Conservation (phyloP, 2,329 filamentous ascomycete species). For the Penicillium sp. region DNA sequence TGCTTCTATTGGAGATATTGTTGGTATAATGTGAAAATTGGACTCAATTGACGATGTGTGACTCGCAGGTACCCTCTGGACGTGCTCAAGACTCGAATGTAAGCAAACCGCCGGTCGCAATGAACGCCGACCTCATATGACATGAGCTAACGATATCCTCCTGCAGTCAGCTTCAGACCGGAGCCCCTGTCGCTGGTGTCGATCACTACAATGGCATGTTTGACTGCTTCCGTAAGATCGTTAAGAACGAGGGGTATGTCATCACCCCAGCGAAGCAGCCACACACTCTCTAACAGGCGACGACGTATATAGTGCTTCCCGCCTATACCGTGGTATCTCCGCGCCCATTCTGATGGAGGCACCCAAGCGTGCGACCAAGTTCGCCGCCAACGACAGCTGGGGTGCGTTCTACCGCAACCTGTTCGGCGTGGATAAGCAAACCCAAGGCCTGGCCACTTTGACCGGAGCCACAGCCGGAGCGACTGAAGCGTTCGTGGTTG, state of each 20-base stretch:
- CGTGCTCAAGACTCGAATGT: slow-evolving; percentile 97
- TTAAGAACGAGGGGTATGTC: slow-evolving; percentile 85
- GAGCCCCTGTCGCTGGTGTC: slow-evolving; percentile 62
- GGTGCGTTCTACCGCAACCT: slow-evolving; percentile 86
- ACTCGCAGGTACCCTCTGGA: slow-evolving; percentile 87
- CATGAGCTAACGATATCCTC: slow-evolving; percentile 3
- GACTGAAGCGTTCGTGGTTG: slow-evolving; percentile 93
- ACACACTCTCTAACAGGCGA: not conserved
- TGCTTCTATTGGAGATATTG: not conserved
- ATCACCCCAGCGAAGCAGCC: not conserved
- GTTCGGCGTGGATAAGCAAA: slow-evolving; percentile 85
- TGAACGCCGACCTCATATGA: slow-evolving; percentile 4
- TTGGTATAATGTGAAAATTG: not conserved
- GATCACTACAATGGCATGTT: slow-evolving; percentile 96
- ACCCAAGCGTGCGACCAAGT: slow-evolving; percentile 94
- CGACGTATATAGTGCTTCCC: slow-evolving; percentile 62
- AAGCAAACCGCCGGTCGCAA: slow-evolving; percentile 38
- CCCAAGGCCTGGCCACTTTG: slow-evolving; percentile 82
- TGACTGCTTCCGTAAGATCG: slow-evolving; percentile 96
- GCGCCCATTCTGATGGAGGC: slow-evolving; percentile 98
- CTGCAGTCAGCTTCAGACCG: slow-evolving; percentile 78
- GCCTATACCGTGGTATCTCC: slow-evolving; percentile 91
- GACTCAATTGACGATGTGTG: slow-evolving; percentile 11
- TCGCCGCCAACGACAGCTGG: slow-evolving; percentile 98
- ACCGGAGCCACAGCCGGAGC: slow-evolving; percentile 94